A percentile compares a stretch with the other conserved stretches of the same genome.
Evolutionary conservation across 345 rosid genomes (phyloP).

Genomic region (Iberis pinnata): DNA sequence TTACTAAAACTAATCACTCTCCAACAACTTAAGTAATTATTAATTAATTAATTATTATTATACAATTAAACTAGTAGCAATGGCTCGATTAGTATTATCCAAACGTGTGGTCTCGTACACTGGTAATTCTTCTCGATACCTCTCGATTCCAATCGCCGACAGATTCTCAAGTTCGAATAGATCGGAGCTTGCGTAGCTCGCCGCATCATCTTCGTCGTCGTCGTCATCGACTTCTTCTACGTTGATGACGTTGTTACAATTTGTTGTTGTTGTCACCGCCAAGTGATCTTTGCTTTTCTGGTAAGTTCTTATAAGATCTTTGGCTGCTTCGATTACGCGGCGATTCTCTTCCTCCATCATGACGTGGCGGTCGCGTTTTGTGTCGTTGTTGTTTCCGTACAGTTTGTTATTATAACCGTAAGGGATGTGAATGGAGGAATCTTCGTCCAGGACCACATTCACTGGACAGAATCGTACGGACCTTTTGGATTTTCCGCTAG

Average conservation of each 20-base stretch:
- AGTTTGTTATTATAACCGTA: slow-evolving; percentile 31
- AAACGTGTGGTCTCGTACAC: slow-evolving; percentile 89
- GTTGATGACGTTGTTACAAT: too few relatives aligned
- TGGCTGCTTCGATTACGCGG: slow-evolving; percentile 61
- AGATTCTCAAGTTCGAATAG: slow-evolving; percentile 87
- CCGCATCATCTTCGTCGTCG: slow-evolving; percentile 45
- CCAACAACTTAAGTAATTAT: slow-evolving; percentile 36
- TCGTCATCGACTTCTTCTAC: slow-evolving; percentile 27
- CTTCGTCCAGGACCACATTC: slow-evolving; percentile 70
- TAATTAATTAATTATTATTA: slow-evolving; percentile 30
- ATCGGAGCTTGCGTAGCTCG: slow-evolving; percentile 90
- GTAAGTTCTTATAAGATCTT: slow-evolving; percentile 53
- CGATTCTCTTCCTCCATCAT: slow-evolving; percentile 49
- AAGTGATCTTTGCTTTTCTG: slow-evolving; percentile 39
- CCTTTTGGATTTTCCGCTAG: slow-evolving; percentile 42
- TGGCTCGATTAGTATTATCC: slow-evolving; percentile 55
- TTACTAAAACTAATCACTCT: slow-evolving; percentile 42
- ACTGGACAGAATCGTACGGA: slow-evolving; percentile 73
- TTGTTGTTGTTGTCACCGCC: too few relatives aligned
- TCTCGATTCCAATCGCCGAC: slow-evolving; percentile 57
- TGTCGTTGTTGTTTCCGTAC: slow-evolving; percentile 32
- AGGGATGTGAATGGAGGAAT: too few relatives aligned
- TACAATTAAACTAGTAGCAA: slow-evolving; percentile 56
- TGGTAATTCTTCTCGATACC: slow-evolving; percentile 80
- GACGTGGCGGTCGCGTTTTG: slow-evolving; percentile 18